These are phyloP conservation scores for Wickerhamomyces ciferrii DNA, from an alignment of 805 yeast species.

Conservation along the genomic window DNA sequence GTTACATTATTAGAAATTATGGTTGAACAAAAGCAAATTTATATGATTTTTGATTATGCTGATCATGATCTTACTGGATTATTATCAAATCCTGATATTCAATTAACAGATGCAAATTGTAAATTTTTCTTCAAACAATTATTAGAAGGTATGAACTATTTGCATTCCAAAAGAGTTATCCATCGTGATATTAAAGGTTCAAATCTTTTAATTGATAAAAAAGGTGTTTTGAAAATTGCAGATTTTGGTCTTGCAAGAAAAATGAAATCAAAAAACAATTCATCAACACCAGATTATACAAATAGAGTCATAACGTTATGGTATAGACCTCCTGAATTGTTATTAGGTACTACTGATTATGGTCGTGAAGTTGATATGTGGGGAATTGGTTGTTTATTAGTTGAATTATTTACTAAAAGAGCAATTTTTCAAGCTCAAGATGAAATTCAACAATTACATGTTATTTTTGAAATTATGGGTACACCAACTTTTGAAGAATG, in stretches of 20 bases:
- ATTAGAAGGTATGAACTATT: slow-evolving; percentile 61
- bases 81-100: slow-evolving; percentile 67
- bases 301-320: slow-evolving; percentile 94
- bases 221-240: slow-evolving; percentile 65
- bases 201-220: slow-evolving; percentile 58
- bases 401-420: slow-evolving; percentile 69
- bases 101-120: slow-evolving; percentile 55
- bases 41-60: slow-evolving; percentile 90
- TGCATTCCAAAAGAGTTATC: slow-evolving; percentile 63
- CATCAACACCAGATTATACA: slow-evolving; percentile 66
- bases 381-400: slow-evolving; percentile 92
- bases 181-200: slow-evolving; percentile 85
- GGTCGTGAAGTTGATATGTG: slow-evolving; percentile 91
- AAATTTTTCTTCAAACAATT: slow-evolving; percentile 64
- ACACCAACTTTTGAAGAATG: slow-evolving; percentile 70
- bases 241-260: slow-evolving; percentile 81
- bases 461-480: slow-evolving; percentile 82
- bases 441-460: slow-evolving; percentile 77
- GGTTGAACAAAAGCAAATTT: slow-evolving; percentile 68
- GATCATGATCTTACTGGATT: slow-evolving; percentile 92
- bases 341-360: slow-evolving; percentile 86
- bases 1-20: slow-evolving; percentile 84
- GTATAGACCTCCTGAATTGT: slow-evolving; percentile 95
- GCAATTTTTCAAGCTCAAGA: slow-evolving; percentile 88
- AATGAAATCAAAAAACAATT: slow-evolving; percentile 50